Conservation (phyloP, 73 alveolate species). For the Diophrys appendiculata region DNA sequence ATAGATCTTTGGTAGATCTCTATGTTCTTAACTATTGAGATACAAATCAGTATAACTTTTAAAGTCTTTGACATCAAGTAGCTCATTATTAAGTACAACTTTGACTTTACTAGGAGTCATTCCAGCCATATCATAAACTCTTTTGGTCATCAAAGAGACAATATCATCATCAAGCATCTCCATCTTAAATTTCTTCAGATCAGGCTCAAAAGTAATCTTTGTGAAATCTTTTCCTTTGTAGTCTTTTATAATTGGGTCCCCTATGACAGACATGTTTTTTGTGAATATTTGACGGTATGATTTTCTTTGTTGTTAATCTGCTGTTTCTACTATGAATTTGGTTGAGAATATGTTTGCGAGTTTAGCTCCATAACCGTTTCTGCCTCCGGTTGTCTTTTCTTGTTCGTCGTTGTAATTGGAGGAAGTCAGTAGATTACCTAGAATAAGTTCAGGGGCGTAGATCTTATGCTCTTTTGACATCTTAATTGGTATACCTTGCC, state of each 20-base stretch:
- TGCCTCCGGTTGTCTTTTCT: conserved; percentile 98
- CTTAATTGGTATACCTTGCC: conserved; percentile 93
- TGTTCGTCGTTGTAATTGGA: conserved; percentile 96
- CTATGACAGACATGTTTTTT: conserved; percentile 87
- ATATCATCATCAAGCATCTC: conserved; percentile 93
- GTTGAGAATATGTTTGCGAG: conserved; percentile 97
- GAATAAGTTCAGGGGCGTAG: conserved; percentile 97
- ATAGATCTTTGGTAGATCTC: conserved; percentile 64
- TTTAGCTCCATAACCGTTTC: conserved; percentile 99
- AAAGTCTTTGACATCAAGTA: conserved; percentile 79
- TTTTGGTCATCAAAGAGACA: conserved; percentile 91
- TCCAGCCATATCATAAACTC: conserved; percentile 99
- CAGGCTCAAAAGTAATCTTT: conserved; percentile 96
- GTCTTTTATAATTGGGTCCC: conserved; percentile 78
- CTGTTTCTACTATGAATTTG: conserved; percentile 93
- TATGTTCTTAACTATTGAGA: conserved; percentile 72
- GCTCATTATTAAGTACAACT: conserved; percentile 87
- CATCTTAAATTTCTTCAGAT: conserved; percentile 93
- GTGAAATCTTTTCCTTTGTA: conserved; percentile 79
- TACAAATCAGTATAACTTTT: conserved; percentile 91
- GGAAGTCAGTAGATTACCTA: conserved; percentile 97
- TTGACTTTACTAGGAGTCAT: conserved; percentile 83
- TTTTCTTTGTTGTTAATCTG: conserved; percentile 74
- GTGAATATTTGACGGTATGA: conserved; percentile 74
- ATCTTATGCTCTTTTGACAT: conserved; percentile 91